Percentiles rank a stretch among this genome's conserved stretches.
Conservation (phyloP, 2,329 filamentous ascomycete species). For the Microdochium nivale region DNA sequence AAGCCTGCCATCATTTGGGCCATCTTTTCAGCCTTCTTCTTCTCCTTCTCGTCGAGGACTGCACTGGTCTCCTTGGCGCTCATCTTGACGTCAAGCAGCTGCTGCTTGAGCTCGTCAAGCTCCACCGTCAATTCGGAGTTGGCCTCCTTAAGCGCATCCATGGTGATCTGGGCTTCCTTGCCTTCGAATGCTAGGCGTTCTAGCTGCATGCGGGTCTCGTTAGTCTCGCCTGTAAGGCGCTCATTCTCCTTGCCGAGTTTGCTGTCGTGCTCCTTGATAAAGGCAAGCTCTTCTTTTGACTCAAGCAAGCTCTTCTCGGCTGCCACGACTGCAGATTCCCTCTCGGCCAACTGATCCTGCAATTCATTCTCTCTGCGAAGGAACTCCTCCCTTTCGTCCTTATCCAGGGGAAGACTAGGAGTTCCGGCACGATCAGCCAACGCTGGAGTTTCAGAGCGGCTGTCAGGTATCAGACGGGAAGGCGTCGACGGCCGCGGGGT, state of each 20-base stretch:
- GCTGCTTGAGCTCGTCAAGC: constrained; percentile 91
- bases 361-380: constrained; percentile 91
- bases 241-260: constrained; percentile 88
- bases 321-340: constrained; percentile 70
- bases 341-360: constrained; percentile 92
- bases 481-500: constrained; percentile 42
- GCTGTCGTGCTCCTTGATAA: constrained; percentile 77
- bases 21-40: constrained; percentile 98
- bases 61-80: constrained; percentile 88
- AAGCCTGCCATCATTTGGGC: constrained; percentile 99
- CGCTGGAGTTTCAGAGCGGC: constrained; percentile 52
- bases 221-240: constrained; percentile 72
- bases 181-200: constrained; percentile 93
- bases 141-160: constrained; percentile 94
- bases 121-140: constrained; percentile 88
- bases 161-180: constrained; percentile 94
- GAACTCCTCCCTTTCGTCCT: constrained; percentile 96
- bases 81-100: constrained; percentile 93
- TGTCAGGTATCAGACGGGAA: constrained; percentile 43
- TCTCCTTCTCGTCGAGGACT: constrained; percentile 92
- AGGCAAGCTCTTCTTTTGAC: constrained; percentile 75
- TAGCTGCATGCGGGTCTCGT: constrained; percentile 92
- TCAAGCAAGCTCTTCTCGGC: constrained; percentile 76
- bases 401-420: constrained; percentile 80
- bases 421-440: constrained; percentile 79